Base-by-base conservation (phyloP, 805 yeast species). In the Schizosaccharomyces cryophilus region DNA sequence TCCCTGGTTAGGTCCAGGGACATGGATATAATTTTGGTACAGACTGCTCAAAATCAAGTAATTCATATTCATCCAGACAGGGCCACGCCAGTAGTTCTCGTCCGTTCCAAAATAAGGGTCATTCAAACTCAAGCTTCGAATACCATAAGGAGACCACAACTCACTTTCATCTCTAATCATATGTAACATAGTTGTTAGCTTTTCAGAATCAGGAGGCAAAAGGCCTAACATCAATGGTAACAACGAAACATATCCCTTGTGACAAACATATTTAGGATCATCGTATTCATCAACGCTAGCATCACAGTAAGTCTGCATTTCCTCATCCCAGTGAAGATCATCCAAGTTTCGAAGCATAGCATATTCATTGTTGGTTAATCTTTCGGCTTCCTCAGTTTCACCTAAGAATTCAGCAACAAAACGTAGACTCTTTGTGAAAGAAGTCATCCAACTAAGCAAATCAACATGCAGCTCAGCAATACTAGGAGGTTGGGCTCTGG, bases 31-130 rank as follows among this genome's bases (percentile, higher is more conserved):
- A 69, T 80, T 72, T 40, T 74, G 70, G 55, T 42, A 42, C 64
- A 93, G 73, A 4, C 85, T 78, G 61, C 87, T 93, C 54, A 93
- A 73, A 4, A 83, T 75, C 70, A 93, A 73, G 68, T 87, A 90
- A 73, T 93, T 93, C 67, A 93, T 85, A 69, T 88, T 85, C 66
- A 88, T 75, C 97, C 97, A 93, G 31, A 93, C 77, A 21, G 94
- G 87, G 0, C 96, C 93, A 64, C 95, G 79, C 98, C 98, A 93
- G 73, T 93, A 93, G 71, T 90, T 83, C 68, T 93, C 98, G 6
- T 78, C 90, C 0, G 82, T 79, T 61, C 84, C 84, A 72, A 84
- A 93, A 62, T 68, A 73, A 24, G 73, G 73, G 66, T 85, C 89
- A 4, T 75, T 66, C 66, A 80, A 81, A 0, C 95, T 85, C 45